Evolutionary conservation across 2,329 filamentous ascomycete genomes (phyloP).

Genomic region (Orbilia ellipsospora): DNA sequence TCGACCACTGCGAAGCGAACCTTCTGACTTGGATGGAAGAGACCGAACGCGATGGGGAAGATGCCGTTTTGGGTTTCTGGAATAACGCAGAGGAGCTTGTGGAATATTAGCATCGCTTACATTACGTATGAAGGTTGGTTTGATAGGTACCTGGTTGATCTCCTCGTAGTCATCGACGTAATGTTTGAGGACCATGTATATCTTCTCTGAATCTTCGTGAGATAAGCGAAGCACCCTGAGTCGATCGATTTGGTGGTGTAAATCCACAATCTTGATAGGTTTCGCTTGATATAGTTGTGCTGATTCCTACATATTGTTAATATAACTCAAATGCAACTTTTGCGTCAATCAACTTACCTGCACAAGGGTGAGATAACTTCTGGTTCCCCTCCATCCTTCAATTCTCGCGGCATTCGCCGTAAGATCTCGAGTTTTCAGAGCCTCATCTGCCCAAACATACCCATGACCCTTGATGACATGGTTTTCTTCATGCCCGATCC

Average conservation of each 20-base stretch:
- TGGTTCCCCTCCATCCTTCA: constrained; percentile 94
- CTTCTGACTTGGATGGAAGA: constrained; percentile 87
- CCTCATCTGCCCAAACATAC: constrained; percentile 92
- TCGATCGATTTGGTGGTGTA: constrained; percentile 92
- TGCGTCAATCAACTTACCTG: constrained; percentile 68
- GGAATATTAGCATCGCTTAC: constrained; percentile 57
- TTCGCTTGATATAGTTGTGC: constrained; percentile 73
- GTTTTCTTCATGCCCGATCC: constrained; percentile 79
- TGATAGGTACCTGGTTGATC: constrained; percentile 70
- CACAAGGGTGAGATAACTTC: constrained; percentile 95
- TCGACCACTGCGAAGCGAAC: constrained; percentile 82
- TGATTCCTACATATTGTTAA: constrained; percentile 69
- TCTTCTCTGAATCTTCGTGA: constrained; percentile 79
- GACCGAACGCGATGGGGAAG: constrained; percentile 88
- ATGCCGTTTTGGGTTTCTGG: constrained; percentile 87
- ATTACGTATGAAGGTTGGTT: background rate
- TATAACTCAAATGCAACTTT: constrained; percentile 58
- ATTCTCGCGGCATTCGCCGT: constrained; percentile 91
- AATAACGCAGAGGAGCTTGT: constrained; percentile 78
- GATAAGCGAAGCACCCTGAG: constrained; percentile 83
- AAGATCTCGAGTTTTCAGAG: constrained; percentile 82
- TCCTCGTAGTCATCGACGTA: constrained; percentile 83
- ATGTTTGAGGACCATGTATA: constrained; percentile 83
- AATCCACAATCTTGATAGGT: constrained; percentile 81
- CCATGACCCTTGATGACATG: constrained; percentile 79